Conservation (phyloP, 768 basidiomycete genomes). For the Amanita rimosa region DNA sequence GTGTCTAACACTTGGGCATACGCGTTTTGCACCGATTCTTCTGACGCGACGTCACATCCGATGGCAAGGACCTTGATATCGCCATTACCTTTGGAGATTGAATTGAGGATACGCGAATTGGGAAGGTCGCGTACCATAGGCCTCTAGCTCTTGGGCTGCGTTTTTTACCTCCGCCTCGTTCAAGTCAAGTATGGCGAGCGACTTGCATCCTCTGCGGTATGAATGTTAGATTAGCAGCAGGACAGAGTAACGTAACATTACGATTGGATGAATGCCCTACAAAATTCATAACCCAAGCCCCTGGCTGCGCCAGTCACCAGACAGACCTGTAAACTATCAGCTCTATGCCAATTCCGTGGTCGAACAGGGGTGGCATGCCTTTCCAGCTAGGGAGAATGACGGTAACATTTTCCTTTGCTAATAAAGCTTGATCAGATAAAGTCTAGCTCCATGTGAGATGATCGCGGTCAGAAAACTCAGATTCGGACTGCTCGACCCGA, state of each 20-base stretch:
- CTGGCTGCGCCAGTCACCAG: conserved; percentile 89
- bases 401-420: conserved; percentile 45
- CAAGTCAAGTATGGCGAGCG: conserved; percentile 74
- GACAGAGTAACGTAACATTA: conserved; percentile 14
- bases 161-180: conserved; percentile 53
- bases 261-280: conserved; percentile 83
- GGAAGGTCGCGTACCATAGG: conserved; percentile 7
- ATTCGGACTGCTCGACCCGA: too few species aligned
- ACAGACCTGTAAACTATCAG: conserved; percentile 48
- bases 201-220: conserved; percentile 59
- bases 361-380: conserved; percentile 29
- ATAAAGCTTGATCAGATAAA: neutral
- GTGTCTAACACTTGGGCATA: conserved; percentile 54
- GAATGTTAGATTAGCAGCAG: too few species aligned
- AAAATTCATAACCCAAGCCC: conserved; percentile 86
- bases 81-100: conserved; percentile 36
- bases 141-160: conserved; percentile 57
- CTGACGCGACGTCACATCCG: conserved; percentile 83
- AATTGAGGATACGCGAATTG: conserved; percentile 19
- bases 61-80: conserved; percentile 63
- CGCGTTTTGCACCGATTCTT: conserved; percentile 64
- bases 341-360: neutral
- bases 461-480: too few species aligned
- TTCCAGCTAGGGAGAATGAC: conserved; percentile 69
- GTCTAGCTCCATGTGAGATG: too few species aligned